phyloP scores from a whole-genome alignment of 1,139 yeast genomes.

The Diutina ranongensis region DNA sequence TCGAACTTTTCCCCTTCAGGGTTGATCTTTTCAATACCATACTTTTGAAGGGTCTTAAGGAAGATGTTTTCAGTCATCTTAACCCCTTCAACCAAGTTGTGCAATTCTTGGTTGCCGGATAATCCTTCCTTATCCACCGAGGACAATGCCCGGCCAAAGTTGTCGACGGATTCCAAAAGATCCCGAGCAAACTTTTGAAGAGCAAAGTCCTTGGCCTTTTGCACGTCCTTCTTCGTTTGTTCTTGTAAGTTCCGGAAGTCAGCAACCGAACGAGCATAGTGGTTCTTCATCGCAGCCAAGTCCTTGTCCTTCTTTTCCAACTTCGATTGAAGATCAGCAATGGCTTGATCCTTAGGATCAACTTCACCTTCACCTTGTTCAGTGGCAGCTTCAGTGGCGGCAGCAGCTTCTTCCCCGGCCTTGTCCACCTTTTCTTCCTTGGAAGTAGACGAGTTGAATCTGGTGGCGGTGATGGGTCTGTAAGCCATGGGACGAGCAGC shows the following conservation, averaged over 20 bases:
- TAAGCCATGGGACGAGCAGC: background rate
- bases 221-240: slow-evolving; percentile 76
- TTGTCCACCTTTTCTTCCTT: slow-evolving; percentile 9
- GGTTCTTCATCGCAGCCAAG: slow-evolving; percentile 71
- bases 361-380: slow-evolving; percentile 9
- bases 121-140: slow-evolving; percentile 64
- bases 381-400: background rate
- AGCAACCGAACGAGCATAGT: slow-evolving; percentile 74
- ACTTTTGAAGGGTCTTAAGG: slow-evolving; percentile 70
- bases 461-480: slow-evolving; percentile 7
- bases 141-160: slow-evolving; percentile 76
- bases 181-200: slow-evolving; percentile 90
- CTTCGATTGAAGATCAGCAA: slow-evolving; percentile 39
- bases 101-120: slow-evolving; percentile 48
- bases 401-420: slow-evolving; percentile 9
- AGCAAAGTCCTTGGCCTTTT: slow-evolving; percentile 84
- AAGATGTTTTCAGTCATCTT: slow-evolving; percentile 82
- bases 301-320: slow-evolving; percentile 66
- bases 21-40: slow-evolving; percentile 72
- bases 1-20: slow-evolving; percentile 82
- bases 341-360: slow-evolving; percentile 12
- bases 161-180: slow-evolving; percentile 79
- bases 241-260: slow-evolving; percentile 92
- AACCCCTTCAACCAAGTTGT: slow-evolving; percentile 78
- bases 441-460: slow-evolving; percentile 18